Percentiles rank a stretch among this genome's conserved stretches.
These are phyloP conservation scores for Gossypium turneri DNA, from an alignment of 345 rosid genomes.

Conservation along the genomic window DNA sequence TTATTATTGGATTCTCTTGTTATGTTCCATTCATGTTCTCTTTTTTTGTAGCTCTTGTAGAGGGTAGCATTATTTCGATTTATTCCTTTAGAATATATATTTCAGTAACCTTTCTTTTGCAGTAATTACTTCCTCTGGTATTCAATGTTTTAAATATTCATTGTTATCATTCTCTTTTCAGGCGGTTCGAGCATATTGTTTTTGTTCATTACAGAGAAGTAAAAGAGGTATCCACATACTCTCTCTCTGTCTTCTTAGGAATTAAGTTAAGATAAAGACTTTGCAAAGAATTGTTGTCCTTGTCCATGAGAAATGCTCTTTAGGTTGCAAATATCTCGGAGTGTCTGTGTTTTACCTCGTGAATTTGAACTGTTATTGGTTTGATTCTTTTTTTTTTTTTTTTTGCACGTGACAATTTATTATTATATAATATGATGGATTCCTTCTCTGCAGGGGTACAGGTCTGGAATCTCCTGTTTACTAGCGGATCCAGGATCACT, in stretches of 20 bases:
- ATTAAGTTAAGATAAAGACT: constrained; percentile 12
- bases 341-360: neutral
- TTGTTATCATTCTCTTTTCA: constrained; percentile 34
- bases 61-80: neutral
- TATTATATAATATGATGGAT: neutral
- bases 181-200: constrained; percentile 76
- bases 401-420: constrained; percentile 1
- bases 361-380: constrained; percentile 4
- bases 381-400: neutral
- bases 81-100: constrained; percentile 5
- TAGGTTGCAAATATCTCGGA: neutral
- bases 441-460: constrained; percentile 42
- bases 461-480: constrained; percentile 33
- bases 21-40: neutral
- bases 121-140: neutral
- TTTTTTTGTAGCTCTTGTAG: neutral
- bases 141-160: neutral
- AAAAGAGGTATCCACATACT: constrained; percentile 50
- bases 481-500: constrained; percentile 29
- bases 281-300: constrained; percentile 1
- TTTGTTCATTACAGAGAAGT: constrained; percentile 85
- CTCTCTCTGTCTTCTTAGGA: neutral
- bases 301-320: neutral
- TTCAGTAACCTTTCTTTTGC: neutral
- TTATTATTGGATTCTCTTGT: constrained; percentile 12